A percentile compares a stretch with the other conserved stretches of the same genome.
phyloP scores from a whole-genome alignment of 495 filamentous ascomycete species.

The Ascodesmis nigricans region DNA sequence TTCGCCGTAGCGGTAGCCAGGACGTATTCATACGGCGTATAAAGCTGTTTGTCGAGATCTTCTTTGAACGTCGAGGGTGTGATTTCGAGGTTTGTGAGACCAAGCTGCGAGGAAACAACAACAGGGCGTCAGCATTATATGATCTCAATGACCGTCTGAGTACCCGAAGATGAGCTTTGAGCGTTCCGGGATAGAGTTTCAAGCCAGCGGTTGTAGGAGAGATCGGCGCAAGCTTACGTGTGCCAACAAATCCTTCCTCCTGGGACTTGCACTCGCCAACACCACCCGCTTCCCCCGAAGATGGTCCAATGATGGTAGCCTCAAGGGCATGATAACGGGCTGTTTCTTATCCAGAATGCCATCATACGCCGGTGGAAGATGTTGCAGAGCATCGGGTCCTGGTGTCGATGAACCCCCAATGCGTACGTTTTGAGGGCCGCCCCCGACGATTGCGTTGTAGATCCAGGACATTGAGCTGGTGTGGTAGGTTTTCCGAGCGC shows the following conservation, averaged over 20 bases:
- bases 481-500: too few relatives aligned
- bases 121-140: background rate
- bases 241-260: constrained; percentile 55
- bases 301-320: constrained; percentile 51
- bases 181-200: background rate
- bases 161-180: background rate
- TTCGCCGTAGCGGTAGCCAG: constrained; percentile 68
- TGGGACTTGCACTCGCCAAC: constrained; percentile 69
- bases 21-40: constrained; percentile 75
- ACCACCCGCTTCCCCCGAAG: constrained; percentile 56
- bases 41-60: constrained; percentile 50
- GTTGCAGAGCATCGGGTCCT: constrained; percentile 11
- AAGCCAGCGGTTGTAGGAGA: background rate
- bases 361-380: constrained; percentile 16
- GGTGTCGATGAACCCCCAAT: constrained; percentile 6
- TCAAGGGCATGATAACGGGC: constrained; percentile 29
- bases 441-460: constrained; percentile 14
- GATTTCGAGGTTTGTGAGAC: constrained; percentile 43
- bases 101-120: constrained; percentile 10
- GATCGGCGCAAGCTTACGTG: constrained; percentile 29
- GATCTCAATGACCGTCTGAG: background rate
- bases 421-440: constrained; percentile 10
- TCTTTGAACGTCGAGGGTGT: constrained; percentile 61
- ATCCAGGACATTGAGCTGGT: constrained; percentile 17
- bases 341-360: constrained; percentile 1